These are phyloP conservation scores for Stenocarpella maydis DNA, from an alignment of 2,329 filamentous ascomycete species.

Conservation along the genomic window DNA sequence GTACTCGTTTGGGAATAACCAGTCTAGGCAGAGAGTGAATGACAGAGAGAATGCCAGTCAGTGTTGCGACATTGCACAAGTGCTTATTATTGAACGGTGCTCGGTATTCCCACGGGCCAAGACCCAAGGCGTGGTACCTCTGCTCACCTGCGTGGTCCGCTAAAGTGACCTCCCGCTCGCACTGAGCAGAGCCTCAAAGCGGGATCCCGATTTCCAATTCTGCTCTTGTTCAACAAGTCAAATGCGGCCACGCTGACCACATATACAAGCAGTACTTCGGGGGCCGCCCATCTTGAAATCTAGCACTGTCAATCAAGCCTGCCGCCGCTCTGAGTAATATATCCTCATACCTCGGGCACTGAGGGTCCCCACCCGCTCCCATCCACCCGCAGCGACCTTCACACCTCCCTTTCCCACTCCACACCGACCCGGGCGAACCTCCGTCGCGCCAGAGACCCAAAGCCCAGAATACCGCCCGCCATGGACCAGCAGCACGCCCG, in stretches of 20 bases:
- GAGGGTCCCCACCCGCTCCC: conserved; percentile 22
- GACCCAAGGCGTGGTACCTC: neutral
- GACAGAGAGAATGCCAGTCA: neutral
- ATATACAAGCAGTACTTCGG: neutral
- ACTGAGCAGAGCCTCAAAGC: conserved; percentile 12
- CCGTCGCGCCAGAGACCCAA: neutral
- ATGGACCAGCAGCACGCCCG: conserved; percentile 39
- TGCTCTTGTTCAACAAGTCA: conserved; percentile 3
- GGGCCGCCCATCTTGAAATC: neutral
- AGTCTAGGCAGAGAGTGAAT: neutral
- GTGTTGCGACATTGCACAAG: neutral
- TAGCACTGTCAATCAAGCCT: neutral
- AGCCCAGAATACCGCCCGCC: conserved; percentile 35
- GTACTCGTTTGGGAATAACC: neutral
- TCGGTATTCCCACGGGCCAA: conserved; percentile 6
- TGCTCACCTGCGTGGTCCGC: neutral
- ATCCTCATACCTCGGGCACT: conserved; percentile 5
- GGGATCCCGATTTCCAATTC: neutral
- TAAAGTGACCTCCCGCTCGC: conserved; percentile 23
- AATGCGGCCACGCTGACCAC: conserved; percentile 8
- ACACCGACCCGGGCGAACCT: conserved; percentile 11
- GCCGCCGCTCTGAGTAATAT: neutral
- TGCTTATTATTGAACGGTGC: neutral
- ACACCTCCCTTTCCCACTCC: conserved; percentile 28
- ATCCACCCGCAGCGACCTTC: neutral